Conservation (phyloP, 2,329 filamentous ascomycete species). For the Tympanopsis confertula region DNA sequence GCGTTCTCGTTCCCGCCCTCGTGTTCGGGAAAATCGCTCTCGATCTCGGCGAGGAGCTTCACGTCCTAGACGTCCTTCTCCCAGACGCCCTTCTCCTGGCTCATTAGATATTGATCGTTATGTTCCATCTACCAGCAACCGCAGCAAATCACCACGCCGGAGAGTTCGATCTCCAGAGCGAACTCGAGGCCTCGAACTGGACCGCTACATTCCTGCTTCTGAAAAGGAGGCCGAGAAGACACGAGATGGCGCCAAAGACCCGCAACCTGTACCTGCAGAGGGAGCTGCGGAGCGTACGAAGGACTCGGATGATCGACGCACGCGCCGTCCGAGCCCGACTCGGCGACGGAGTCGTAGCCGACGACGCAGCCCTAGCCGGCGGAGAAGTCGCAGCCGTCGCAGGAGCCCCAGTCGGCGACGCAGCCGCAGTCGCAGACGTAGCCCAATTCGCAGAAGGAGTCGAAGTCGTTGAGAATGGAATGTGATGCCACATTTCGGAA, state of each 20-base stretch:
- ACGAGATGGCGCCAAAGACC: neutral
- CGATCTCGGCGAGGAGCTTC: slow-evolving; percentile 8
- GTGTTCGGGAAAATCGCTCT: slow-evolving; percentile 9
- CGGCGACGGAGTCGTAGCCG: too few species aligned
- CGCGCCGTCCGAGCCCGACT: too few species aligned
- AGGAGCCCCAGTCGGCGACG: too few species aligned
- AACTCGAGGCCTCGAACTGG: neutral
- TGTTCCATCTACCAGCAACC: slow-evolving; percentile 22
- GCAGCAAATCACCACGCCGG: slow-evolving; percentile 25
- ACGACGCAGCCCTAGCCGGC: too few species aligned
- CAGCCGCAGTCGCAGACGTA: too few species aligned
- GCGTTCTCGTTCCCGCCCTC: slow-evolving; percentile 7
- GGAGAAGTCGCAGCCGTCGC: too few species aligned
- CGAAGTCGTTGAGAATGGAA: too few species aligned
- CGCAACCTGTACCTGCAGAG: too few species aligned
- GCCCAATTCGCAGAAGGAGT: too few species aligned
- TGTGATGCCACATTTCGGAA: too few species aligned
- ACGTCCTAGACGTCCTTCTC: slow-evolving; percentile 9
- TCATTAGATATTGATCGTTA: slow-evolving; percentile 28
- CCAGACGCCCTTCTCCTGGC: slow-evolving; percentile 14
- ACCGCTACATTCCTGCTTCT: neutral
- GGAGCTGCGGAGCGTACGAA: too few species aligned
- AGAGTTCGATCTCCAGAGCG: slow-evolving; percentile 16
- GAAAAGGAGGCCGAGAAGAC: neutral
- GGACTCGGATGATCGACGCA: too few species aligned